Evolutionary conservation across 2,329 filamentous ascomycete species (phyloP), one percentile per base, ranked within the genome.

Genomic region (Rhinocladiella mackenziei): DNA sequence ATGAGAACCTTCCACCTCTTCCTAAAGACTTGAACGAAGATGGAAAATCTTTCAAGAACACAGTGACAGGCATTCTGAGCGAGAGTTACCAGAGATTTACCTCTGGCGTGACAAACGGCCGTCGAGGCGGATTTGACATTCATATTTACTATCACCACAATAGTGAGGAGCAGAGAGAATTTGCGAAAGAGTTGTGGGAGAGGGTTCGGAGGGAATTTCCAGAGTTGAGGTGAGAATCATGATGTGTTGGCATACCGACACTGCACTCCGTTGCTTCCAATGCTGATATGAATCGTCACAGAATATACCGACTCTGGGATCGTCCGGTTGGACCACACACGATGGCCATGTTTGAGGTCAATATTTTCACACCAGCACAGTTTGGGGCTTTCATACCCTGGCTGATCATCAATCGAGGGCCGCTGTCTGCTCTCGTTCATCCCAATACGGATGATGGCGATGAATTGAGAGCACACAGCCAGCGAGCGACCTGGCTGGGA

Each of bases 291-390:
- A 4, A 15, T 8, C 8, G 18, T 5, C 19, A 20, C 30, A 53
- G 88, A 41, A 83, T 94, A 56, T 94, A 95, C 62, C 72, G 65
- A 10, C 71, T 94, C 54, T 94, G 80, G 77, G 83, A 92, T 54
- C 66, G 69, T 10, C 87, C 89, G 0, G 65, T 95, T 19, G 89
- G 89, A 0, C 89, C 89, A 0, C 89, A 95, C 62, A 82, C 84
- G 0, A 65, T 88, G 1, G 84, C 81, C 39, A 95, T 94, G 88
- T 95, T 95, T 58, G 89, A 96, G 66, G 87, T 95, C 33, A 94
- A 94, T 56, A 33, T 95, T 14, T 87, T 91, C 63, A 88, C 83
- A 0, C 89, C 89, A 0, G 81, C 80, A 2, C 86, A 95, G 63
- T 95, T 95, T 59, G 89, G 89, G 0, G 89, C 89, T 0, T 94